Conservation (phyloP, 1,284 basidiomycete genomes). For the Afroboletus lepidellus region DNA sequence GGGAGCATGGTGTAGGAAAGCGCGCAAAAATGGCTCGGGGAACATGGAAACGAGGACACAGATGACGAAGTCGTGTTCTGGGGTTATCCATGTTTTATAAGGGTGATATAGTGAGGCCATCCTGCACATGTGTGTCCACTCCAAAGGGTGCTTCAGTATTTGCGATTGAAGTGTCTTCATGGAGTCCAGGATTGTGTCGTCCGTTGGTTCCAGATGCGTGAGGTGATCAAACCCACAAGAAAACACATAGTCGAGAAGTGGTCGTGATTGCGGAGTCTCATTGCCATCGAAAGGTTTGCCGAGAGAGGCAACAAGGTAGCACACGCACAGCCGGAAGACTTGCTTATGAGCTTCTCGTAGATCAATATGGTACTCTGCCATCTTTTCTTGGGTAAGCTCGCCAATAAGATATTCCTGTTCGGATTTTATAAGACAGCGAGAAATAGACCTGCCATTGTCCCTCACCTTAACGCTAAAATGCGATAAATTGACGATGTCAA, state of each 20-base stretch:
- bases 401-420: slow-evolving; percentile 7
- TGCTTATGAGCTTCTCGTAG: slow-evolving; percentile 2
- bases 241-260: slow-evolving; percentile 7
- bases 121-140: slow-evolving; percentile 4
- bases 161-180: background rate
- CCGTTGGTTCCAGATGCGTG: background rate
- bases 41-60: slow-evolving; percentile 4
- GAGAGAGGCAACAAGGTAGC: slow-evolving; percentile 3
- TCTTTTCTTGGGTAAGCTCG: background rate
- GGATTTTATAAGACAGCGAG: background rate
- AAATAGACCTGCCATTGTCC: background rate
- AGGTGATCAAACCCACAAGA: slow-evolving; percentile 6
- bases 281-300: background rate
- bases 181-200: background rate
- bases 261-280: background rate
- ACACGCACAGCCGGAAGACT: slow-evolving; percentile 4
- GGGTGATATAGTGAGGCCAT: background rate
- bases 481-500: slow-evolving; percentile 10
- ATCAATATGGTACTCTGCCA: slow-evolving; percentile 1
- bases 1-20: background rate
- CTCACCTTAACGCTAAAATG: slow-evolving; percentile 20
- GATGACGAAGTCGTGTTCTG: slow-evolving; percentile 6
- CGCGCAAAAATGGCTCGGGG: background rate
- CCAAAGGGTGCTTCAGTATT: background rate
- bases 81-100: slow-evolving; percentile 1